Base-by-base conservation (phyloP, 139 green algal genomes). In the Micromonas commoda region DNA sequence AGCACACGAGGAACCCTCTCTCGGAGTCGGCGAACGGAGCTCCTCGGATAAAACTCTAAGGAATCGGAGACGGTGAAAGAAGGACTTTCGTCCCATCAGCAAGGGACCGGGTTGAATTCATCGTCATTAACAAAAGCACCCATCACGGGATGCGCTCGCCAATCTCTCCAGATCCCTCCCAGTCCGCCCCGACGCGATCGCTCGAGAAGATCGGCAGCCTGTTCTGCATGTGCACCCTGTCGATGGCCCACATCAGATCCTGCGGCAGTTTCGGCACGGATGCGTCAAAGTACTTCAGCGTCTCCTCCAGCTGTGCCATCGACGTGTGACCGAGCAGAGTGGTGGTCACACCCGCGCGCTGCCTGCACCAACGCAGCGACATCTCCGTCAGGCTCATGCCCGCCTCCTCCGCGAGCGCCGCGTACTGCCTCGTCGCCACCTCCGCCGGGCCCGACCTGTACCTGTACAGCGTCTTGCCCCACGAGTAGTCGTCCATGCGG, bases 181-280 rank as follows among this genome's bases (percentile, higher is more conserved):
- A 45, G 9, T 64, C 70, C 38, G 3, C 37, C 3, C 24, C 64
- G 5, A 66, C 76, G 63, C 68, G 60, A 3, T 71, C 52, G 31
- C 66, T 77, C 29, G 29, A 65, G 4, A 77, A 81, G 0, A 81
- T 71, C 2, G 77, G 77, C 13, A 81, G 77, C 23, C 77, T 45
- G 24, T 81, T 81, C 21, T 29, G 66, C 77, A 81, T 81, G 77
- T 81, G 77, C n/a, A 81, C 77, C 5, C 51, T n/a, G 67, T 81
- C 77, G 52, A 81, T 81, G 16, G 45, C 66, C 66, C 67, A 77
- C 45, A 71, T 51, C 9, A 77, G 19, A 28, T 76, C 65, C 4
- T 31, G 31, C 26, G 32, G 39, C 1, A 77, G 67, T 53, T 2
- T 3, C 6, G 20, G 74, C 1, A 57, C 29, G 21, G 32, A 23